These are phyloP conservation scores for Pelargonium citronellum DNA, from an alignment of 441 rosid genomes.

Conservation along the genomic window DNA sequence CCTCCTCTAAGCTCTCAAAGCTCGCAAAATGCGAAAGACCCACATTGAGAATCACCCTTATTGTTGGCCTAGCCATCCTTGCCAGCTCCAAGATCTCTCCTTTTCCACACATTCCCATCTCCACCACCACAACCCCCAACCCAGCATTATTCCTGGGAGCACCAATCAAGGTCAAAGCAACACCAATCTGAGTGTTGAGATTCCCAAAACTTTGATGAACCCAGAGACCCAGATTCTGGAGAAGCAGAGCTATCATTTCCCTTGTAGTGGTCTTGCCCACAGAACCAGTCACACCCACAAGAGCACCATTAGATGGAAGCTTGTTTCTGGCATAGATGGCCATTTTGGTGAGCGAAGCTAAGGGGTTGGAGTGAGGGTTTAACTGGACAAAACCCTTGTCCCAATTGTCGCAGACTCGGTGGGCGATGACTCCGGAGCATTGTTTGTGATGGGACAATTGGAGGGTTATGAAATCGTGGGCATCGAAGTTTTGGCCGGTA, in stretches of 20 bases:
- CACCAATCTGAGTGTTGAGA: constrained; percentile 30
- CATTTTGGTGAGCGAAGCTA: constrained; percentile 22
- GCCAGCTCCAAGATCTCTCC: constrained; percentile 35
- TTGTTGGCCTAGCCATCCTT: constrained; percentile 24
- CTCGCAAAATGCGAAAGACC: constrained; percentile 32
- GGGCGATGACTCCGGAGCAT: constrained; percentile 31
- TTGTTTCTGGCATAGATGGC: constrained; percentile 25
- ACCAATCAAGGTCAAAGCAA: constrained; percentile 29
- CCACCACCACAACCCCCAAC: constrained; percentile 21
- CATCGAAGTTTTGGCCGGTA: constrained; percentile 23
- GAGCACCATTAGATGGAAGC: constrained; percentile 12
- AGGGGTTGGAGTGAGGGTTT: constrained; percentile 16
- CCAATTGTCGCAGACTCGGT: constrained; percentile 29
- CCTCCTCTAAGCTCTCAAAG: constrained; percentile 24
- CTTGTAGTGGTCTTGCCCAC: constrained; percentile 32
- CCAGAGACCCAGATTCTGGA: constrained; percentile 18
- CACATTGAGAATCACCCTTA: constrained; percentile 27
- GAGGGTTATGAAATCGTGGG: constrained; percentile 30
- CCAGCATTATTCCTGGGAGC: constrained; percentile 17
- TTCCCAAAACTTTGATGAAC: constrained; percentile 28
- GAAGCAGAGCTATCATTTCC: constrained; percentile 26
- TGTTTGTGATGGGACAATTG: constrained; percentile 19
- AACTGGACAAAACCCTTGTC: constrained; percentile 29
- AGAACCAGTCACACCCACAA: constrained; percentile 29
- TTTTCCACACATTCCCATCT: constrained; percentile 33